Percentiles rank a stretch among this genome's conserved stretches.
phyloP scores from a whole-genome alignment of 371 early-diverging fungal genomes.

The Mortierella sp. region DNA sequence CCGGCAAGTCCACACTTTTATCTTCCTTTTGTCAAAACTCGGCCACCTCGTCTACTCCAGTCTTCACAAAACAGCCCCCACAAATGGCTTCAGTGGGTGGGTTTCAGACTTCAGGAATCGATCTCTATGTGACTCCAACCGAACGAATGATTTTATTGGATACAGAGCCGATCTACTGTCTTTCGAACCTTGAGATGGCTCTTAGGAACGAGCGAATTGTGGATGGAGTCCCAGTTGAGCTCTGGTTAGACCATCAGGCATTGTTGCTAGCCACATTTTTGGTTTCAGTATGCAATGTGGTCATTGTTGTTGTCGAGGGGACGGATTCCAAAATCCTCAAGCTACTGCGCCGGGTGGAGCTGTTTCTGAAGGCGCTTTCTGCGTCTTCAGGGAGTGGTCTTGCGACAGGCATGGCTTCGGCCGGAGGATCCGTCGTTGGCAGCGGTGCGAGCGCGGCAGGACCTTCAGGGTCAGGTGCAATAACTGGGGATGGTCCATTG shows the following conservation, averaged over 20 bases:
- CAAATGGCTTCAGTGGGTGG: conserved; percentile 56
- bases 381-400: conserved; percentile 7
- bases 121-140: conserved; percentile 72
- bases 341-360: conserved; percentile 33
- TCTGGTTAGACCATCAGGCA: conserved; percentile 69
- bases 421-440: background rate
- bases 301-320: conserved; percentile 59
- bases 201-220: conserved; percentile 55
- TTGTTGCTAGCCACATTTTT: conserved; percentile 57
- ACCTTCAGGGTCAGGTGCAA: background rate
- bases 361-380: conserved; percentile 46
- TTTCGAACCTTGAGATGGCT: conserved; percentile 65
- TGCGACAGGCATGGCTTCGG: background rate
- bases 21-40: conserved; percentile 65
- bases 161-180: conserved; percentile 69
- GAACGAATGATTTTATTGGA: conserved; percentile 78
- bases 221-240: conserved; percentile 61
- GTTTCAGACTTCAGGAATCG: conserved; percentile 73
- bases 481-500: conserved; percentile 7
- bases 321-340: conserved; percentile 49
- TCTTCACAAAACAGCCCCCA: conserved; percentile 56
- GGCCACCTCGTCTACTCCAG: conserved; percentile 26
- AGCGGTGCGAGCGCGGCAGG: conserved; percentile 3
- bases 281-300: conserved; percentile 74
- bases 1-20: conserved; percentile 77